Base-by-base conservation (phyloP, 2,329 filamentous ascomycete genomes). In the Neocucurbitaria cava region DNA sequence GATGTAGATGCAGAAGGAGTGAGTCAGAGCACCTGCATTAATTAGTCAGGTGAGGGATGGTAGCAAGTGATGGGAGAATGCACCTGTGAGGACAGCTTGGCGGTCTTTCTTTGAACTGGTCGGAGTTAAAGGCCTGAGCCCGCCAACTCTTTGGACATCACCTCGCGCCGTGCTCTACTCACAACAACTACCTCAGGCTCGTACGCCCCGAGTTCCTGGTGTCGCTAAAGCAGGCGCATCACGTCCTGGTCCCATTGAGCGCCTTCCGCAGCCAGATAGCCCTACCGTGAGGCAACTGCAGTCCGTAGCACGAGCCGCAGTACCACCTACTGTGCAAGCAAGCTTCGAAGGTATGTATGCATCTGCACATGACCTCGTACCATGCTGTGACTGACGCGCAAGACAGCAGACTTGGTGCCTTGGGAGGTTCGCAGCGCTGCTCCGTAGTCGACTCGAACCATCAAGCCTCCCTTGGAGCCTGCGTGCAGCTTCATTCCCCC, bases 41-140 rank as follows among this genome's bases (percentile, higher is more conserved):
- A 38, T 57, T 47, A 52, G 54, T 53, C 44, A 53, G 41, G 51
- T 49, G 35, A 31, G 39, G 9, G 21, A 41, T 43, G 40, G 35
- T 31, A 39, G 44, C 31, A 44, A 43, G 38, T 57, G 47, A 56
- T 54, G 56, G 15, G 26, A n/a, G 48, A 39, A 45, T 35, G 40
- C 55, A 46, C 23, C 26, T 31, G 43, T 30, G 30, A 50, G 43
- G 42, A 31, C 36, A 20, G 21, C 56, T 59, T 59, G 56, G 56
- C 56, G 30, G 40, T 38, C 24, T 55, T 21, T 30, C 38, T 23
- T 50, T 46, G 52, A 40, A 23, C 30, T 56, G 33, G 49, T 57
- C 58, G 62, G 62, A 65, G 54, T 65, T 64, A 59, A 66, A 56
- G 44, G 55, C 54, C 49, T 56, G 40, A 42, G 33, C 33, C 45